A percentile compares a stretch with the other conserved stretches of the same genome.
phyloP scores from a whole-genome alignment of 768 basidiomycete genomes.

The Lactarius akahatsu region DNA sequence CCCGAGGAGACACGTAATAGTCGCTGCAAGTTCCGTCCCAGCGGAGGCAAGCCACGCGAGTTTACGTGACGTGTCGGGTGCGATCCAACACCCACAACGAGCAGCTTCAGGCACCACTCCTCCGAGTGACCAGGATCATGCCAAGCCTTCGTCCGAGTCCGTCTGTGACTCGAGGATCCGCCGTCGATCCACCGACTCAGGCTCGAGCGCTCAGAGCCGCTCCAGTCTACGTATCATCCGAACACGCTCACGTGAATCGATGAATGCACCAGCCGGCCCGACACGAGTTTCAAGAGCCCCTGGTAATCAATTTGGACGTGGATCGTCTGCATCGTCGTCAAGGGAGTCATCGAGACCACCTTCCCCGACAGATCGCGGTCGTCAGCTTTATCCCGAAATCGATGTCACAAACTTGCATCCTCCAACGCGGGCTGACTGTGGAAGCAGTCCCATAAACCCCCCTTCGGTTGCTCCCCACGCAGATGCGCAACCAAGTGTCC shows the following conservation, averaged over 20 bases:
- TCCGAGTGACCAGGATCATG: too few species aligned
- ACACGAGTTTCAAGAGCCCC: not conserved
- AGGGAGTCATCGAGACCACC: not conserved
- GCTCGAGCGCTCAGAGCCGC: slow-evolving; percentile 11
- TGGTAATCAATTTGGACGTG: slow-evolving; percentile 4
- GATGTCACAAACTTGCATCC: not conserved
- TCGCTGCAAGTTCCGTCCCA: slow-evolving; percentile 3
- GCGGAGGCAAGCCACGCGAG: not conserved
- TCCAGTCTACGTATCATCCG: not conserved
- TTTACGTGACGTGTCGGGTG: not conserved
- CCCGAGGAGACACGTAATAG: not conserved
- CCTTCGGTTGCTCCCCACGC: not conserved
- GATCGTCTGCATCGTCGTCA: not conserved
- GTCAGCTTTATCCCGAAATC: not conserved
- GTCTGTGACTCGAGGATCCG: not conserved
- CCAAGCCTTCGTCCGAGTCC: not conserved
- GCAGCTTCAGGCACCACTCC: not conserved
- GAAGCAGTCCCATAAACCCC: not conserved
- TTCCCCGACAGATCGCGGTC: not conserved
- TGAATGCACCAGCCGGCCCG: not conserved
- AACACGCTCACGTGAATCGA: slow-evolving; percentile 3
- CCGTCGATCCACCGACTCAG: slow-evolving; percentile 1
- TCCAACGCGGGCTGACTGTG: not conserved
- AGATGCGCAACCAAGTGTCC: not conserved
- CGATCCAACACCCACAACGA: not conserved